phyloP scores from a whole-genome alignment of 352 stramenopile genomes.

The Elongisporangium undulatum region DNA sequence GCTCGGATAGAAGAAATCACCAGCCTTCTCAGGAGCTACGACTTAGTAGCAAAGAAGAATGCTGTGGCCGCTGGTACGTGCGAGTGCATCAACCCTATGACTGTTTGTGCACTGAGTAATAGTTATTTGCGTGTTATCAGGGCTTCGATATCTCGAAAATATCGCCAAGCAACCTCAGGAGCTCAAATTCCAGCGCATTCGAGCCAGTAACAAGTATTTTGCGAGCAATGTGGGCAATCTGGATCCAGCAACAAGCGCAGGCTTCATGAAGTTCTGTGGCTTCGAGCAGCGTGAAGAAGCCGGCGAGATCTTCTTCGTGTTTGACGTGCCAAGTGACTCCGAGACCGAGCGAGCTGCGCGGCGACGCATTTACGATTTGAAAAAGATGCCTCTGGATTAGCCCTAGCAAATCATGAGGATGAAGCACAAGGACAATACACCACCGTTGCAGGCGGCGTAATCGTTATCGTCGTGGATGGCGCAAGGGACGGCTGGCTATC shows the following conservation, averaged over 20 bases:
- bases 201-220: constrained; percentile 72
- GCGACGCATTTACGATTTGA: not conserved
- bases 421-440: not conserved
- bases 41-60: constrained; percentile 1
- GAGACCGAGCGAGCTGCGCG: not conserved
- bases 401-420: not conserved
- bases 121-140: constrained; percentile 11
- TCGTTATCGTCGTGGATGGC: not conserved
- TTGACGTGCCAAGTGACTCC: not conserved
- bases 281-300: not conserved
- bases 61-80: not conserved
- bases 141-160: constrained; percentile 65
- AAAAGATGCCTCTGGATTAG: not conserved
- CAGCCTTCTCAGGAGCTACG: not conserved
- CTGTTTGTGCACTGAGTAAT: not conserved
- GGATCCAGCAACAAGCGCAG: not conserved
- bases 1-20: not conserved
- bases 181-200: constrained; percentile 66
- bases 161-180: constrained; percentile 49
- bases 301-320: not conserved
- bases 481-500: not conserved
- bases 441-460: not conserved
- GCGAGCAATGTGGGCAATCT: constrained; percentile 34
- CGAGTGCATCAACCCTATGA: not conserved
- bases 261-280: constrained; percentile 18